A percentile compares a stretch with the other conserved stretches of the same genome.
Evolutionary conservation across 495 filamentous ascomycete species (phyloP).

Genomic region (Ramalina peruviana): DNA sequence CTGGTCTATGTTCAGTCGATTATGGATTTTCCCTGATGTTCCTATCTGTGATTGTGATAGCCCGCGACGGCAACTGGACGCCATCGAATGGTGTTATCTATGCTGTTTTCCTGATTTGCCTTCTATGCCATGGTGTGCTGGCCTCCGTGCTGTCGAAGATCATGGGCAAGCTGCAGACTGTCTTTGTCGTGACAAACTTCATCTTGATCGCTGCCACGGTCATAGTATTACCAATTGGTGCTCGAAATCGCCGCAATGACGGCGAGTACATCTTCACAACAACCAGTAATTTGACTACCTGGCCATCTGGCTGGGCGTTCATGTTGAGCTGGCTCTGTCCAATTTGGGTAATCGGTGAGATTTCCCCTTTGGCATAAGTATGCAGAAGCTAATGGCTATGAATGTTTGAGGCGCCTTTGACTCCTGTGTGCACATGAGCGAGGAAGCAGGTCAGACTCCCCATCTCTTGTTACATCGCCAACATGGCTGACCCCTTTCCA

Average conservation of each 20-base stretch:
- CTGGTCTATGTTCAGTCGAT: conserved; percentile 47
- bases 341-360: conserved; percentile 49
- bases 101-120: conserved; percentile 45
- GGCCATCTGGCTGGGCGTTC: conserved; percentile 49
- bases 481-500: background rate
- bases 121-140: conserved; percentile 43
- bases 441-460: conserved; percentile 49
- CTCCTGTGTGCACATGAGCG: conserved; percentile 30
- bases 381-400: background rate
- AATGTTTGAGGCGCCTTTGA: conserved; percentile 21
- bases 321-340: conserved; percentile 52
- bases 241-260: conserved; percentile 25
- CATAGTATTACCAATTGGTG: conserved; percentile 49
- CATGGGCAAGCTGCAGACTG: conserved; percentile 53
- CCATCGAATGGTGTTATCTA: conserved; percentile 47
- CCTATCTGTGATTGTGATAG: conserved; percentile 43
- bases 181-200: conserved; percentile 49
- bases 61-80: conserved; percentile 48
- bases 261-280: conserved; percentile 33
- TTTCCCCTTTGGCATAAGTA: conserved; percentile 22
- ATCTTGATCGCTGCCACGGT: conserved; percentile 49
- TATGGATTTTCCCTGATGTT: conserved; percentile 41
- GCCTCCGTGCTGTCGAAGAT: conserved; percentile 40
- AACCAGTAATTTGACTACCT: conserved; percentile 42
- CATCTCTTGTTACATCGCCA: conserved; percentile 31